phyloP scores from a whole-genome alignment of 345 rosid species.

The Melaleuca alternifolia region DNA sequence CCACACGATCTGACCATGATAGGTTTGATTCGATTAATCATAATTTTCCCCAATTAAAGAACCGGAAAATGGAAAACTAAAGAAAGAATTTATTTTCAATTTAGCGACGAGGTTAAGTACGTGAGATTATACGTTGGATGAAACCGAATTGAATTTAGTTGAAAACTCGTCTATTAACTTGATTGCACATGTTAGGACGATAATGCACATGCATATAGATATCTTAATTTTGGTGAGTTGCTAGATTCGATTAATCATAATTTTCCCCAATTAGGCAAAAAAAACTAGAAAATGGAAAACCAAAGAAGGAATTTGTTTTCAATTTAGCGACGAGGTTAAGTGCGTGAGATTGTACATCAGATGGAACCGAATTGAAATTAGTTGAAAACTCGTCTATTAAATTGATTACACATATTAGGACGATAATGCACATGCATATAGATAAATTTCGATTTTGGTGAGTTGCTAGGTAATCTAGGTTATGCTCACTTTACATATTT shows the following conservation, averaged over 20 bases:
- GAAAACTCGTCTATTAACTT: neutral
- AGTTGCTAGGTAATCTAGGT: neutral
- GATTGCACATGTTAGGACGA: neutral
- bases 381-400: neutral
- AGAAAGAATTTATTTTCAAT: neutral
- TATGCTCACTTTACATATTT: neutral
- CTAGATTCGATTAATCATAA: too few relatives aligned
- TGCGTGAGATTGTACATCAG: too few relatives aligned
- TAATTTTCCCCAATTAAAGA: neutral
- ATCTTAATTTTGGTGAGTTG: neutral
- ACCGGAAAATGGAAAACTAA: neutral
- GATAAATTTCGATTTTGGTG: neutral
- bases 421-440: rapidly evolving
- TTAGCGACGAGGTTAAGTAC: too few relatives aligned
- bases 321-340: too few relatives aligned
- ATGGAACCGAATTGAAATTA: neutral
- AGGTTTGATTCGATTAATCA: neutral
- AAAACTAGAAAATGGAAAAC: neutral
- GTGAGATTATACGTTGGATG: neutral
- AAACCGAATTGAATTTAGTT: neutral
- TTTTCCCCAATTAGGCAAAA: too few relatives aligned
- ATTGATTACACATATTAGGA: neutral
- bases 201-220: rapidly evolving
- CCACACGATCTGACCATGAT: neutral
- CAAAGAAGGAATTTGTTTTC: too few relatives aligned